A percentile compares a stretch with the other conserved stretches of the same genome.
phyloP scores from a whole-genome alignment of 1,284 basidiomycete species.

The Golubevia sp. region DNA sequence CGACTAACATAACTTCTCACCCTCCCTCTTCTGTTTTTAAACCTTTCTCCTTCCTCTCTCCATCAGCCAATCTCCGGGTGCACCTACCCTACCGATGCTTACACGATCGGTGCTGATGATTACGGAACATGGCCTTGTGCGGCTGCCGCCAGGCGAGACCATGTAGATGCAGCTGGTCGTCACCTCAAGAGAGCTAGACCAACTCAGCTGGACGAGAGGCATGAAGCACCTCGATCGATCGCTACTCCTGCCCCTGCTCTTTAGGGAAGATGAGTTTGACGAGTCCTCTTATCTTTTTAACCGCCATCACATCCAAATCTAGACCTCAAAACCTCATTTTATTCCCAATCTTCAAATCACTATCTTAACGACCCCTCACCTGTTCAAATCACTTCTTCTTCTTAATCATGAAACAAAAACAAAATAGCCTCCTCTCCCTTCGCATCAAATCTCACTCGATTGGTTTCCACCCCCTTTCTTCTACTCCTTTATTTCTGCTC shows the following conservation, averaged over 20 bases:
- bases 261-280: neutral
- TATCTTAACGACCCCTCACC: no score
- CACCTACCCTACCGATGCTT: slow-evolving; percentile 27
- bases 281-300: neutral
- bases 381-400: no score
- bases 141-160: neutral
- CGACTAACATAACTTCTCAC: no score
- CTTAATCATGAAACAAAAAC: no score
- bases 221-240: neutral
- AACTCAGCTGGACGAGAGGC: neutral
- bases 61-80: slow-evolving; percentile 27
- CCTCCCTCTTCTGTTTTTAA: neutral
- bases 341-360: no score
- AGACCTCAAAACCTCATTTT: no score
- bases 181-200: neutral
- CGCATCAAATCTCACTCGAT: no score
- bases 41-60: slow-evolving; percentile 8
- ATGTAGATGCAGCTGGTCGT: neutral
- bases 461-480: no score
- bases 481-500: no score
- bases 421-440: no score
- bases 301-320: no score
- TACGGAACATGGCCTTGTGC: slow-evolving; percentile 22
- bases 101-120: slow-evolving; percentile 16
- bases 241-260: neutral